Conservation (phyloP, 2,329 filamentous ascomycete species). For the Alternaria longipes region DNA sequence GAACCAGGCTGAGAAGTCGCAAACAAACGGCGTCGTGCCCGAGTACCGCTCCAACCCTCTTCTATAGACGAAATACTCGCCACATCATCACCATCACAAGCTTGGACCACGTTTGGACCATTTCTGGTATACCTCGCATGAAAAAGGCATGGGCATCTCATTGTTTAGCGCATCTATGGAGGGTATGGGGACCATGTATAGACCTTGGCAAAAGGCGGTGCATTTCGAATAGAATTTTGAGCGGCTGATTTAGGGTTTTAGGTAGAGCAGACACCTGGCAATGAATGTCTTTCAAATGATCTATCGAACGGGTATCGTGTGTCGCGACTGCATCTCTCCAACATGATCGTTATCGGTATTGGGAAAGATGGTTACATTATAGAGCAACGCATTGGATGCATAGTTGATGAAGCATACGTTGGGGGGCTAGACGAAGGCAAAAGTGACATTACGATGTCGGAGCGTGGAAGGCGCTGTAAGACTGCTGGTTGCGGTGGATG, state of each 20-base stretch:
- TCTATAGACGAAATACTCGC: slow-evolving; percentile 54
- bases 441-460: neutral
- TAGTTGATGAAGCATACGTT: slow-evolving; percentile 9
- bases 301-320: neutral
- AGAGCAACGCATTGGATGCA: slow-evolving; percentile 29
- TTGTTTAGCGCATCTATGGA: slow-evolving; percentile 17
- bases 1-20: slow-evolving; percentile 60
- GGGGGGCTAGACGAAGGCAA: neutral
- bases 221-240: slow-evolving; percentile 36
- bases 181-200: slow-evolving; percentile 21
- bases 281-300: slow-evolving; percentile 9
- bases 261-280: slow-evolving; percentile 18
- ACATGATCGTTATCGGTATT: neutral
- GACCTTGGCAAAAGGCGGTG: slow-evolving; percentile 16
- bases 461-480: neutral
- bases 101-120: slow-evolving; percentile 7
- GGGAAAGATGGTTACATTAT: slow-evolving; percentile 20
- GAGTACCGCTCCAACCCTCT: slow-evolving; percentile 72
- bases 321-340: neutral
- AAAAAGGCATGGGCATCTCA: slow-evolving; percentile 22
- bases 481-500: slow-evolving; percentile 13
- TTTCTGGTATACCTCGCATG: slow-evolving; percentile 21
- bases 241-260: slow-evolving; percentile 16
- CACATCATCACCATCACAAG: neutral
- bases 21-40: slow-evolving; percentile 64